Conservation (phyloP, 2,329 filamentous ascomycete genomes). For the Aspergillus puulaauensis region DNA sequence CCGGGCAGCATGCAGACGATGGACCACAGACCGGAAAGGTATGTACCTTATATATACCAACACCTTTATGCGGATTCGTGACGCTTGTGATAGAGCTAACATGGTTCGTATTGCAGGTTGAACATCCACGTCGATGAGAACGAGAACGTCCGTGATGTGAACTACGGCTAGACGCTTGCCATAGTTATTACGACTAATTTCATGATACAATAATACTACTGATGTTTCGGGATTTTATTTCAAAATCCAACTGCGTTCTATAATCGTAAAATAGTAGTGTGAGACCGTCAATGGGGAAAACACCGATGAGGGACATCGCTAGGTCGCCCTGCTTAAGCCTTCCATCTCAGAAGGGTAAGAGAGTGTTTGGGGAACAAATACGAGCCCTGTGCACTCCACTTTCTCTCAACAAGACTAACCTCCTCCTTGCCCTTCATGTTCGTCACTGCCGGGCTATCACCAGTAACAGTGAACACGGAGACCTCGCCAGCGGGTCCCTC, state of each 20-base stretch:
- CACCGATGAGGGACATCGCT: neutral
- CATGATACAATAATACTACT: neutral
- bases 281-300: neutral
- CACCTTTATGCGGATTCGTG: too few relatives aligned
- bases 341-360: conserved; percentile 65
- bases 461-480: conserved; percentile 63
- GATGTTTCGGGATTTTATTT: neutral
- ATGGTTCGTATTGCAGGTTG: conserved; percentile 30
- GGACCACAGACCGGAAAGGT: conserved; percentile 46
- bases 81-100: neutral
- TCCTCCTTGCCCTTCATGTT: conserved; percentile 65
- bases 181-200: neutral
- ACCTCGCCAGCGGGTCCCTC: conserved; percentile 56
- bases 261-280: conserved; percentile 4
- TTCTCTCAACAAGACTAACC: conserved; percentile 60
- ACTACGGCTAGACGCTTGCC: conserved; percentile 32
- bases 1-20: conserved; percentile 39
- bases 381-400: conserved; percentile 62
- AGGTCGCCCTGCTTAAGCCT: conserved; percentile 25
- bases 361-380: conserved; percentile 70
- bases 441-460: conserved; percentile 54
- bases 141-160: conserved; percentile 46
- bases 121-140: conserved; percentile 47
- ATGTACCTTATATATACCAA: conserved; percentile 7
- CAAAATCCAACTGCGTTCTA: neutral